A percentile compares a stretch with the other conserved stretches of the same genome.
Evolutionary conservation across 768 basidiomycete genomes (phyloP).

Genomic region (Suillus luteus): DNA sequence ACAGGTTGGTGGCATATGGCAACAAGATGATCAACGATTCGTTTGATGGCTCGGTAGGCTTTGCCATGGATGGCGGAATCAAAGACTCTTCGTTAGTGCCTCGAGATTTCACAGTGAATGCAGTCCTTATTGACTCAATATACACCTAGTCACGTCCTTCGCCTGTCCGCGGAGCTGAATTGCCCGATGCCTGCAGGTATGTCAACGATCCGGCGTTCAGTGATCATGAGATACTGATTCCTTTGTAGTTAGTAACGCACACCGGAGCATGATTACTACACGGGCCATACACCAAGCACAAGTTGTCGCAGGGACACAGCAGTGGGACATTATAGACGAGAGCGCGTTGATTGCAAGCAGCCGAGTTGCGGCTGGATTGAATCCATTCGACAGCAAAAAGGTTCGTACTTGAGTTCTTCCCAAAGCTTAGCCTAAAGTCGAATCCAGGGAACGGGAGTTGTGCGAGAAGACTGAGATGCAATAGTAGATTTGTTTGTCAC

Average conservation of each 20-base stretch:
- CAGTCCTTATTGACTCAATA: constrained; percentile 13
- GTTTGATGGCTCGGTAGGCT: constrained; percentile 75
- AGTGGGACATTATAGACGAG: constrained; percentile 76
- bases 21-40: constrained; percentile 71
- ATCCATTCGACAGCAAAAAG: constrained; percentile 41
- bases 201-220: not conserved
- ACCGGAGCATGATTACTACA: constrained; percentile 78
- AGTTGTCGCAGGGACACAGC: constrained; percentile 45
- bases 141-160: constrained; percentile 60
- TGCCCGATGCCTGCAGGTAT: constrained; percentile 61
- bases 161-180: constrained; percentile 63
- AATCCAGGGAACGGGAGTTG: constrained; percentile 22
- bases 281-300: constrained; percentile 64
- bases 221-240: not conserved
- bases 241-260: constrained; percentile 57
- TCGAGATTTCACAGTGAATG: not conserved
- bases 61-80: constrained; percentile 84
- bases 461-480: constrained; percentile 25
- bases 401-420: constrained; percentile 22
- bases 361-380: constrained; percentile 72
- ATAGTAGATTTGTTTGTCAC: not conserved
- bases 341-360: constrained; percentile 77
- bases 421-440: not conserved
- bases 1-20: constrained; percentile 57
- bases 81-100: constrained; percentile 69